Conservation (phyloP, 2,329 filamentous ascomycete species). For the Keithomyces neogunnii region DNA sequence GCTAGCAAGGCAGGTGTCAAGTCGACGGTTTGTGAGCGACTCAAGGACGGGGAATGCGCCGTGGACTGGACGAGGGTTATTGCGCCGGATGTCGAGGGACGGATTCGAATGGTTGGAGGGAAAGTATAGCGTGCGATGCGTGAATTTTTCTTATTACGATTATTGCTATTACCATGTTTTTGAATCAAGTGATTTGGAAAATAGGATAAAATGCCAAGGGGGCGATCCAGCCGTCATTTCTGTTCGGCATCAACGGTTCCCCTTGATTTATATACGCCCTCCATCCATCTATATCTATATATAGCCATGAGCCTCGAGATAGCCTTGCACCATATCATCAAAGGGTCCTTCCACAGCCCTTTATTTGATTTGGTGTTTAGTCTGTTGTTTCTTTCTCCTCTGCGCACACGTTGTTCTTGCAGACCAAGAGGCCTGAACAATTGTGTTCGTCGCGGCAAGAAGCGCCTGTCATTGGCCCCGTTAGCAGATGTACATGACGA, state of each 20-base stretch:
- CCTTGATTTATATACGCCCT: no score
- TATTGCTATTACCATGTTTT: no score
- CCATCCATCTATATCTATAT: no score
- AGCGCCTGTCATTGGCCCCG: conserved; percentile 10
- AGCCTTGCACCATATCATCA: no score
- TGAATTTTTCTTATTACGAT: not conserved
- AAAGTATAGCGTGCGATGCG: conserved; percentile 3
- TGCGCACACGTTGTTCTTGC: conserved; percentile 14
- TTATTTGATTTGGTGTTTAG: no score
- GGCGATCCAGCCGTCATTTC: no score
- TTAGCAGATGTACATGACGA: not conserved
- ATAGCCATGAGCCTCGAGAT: no score
- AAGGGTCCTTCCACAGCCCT: no score
- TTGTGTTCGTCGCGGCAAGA: conserved; percentile 14
- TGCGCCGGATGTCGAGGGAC: conserved; percentile 66
- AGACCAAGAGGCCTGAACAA: conserved; percentile 16
- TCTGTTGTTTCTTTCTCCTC: not conserved
- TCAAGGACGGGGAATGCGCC: conserved; percentile 50
- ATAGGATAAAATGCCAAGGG: no score
- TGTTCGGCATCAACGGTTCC: no score
- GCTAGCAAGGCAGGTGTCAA: conserved; percentile 57
- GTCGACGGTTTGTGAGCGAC: conserved; percentile 40
- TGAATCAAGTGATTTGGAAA: no score
- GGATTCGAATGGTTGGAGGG: conserved; percentile 47
- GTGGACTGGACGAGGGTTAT: conserved; percentile 77